Conservation (phyloP, 2,329 filamentous ascomycete species). For the Alternaria tenuissima region DNA sequence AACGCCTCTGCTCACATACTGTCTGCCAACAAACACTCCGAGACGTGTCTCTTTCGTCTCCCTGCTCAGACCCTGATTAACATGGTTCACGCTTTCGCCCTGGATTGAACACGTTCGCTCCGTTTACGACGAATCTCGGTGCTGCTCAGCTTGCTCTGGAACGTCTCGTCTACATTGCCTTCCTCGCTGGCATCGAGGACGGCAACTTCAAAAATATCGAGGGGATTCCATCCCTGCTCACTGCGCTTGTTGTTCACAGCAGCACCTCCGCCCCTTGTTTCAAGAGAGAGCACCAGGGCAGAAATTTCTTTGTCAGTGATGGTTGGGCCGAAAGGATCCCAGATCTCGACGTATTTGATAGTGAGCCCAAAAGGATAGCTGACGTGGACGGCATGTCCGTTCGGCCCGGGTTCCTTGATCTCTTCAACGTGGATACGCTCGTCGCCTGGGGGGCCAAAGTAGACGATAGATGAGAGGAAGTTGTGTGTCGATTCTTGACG, state of each 20-base stretch:
- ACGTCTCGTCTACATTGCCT: conserved; percentile 63
- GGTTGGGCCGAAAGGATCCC: conserved; percentile 89
- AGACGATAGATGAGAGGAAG: conserved; percentile 71
- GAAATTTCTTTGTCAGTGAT: conserved; percentile 81
- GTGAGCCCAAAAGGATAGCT: conserved; percentile 68
- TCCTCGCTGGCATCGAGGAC: conserved; percentile 76
- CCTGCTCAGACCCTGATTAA: neutral
- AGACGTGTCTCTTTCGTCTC: conserved; percentile 14
- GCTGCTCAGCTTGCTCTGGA: conserved; percentile 88
- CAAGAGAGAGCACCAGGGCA: conserved; percentile 84
- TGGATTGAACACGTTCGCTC: conserved; percentile 38
- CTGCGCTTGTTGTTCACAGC: conserved; percentile 85
- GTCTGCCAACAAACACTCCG: conserved; percentile 21
- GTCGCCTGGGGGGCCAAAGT: conserved; percentile 64
- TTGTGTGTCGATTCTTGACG: conserved; percentile 73
- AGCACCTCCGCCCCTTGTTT: conserved; percentile 83
- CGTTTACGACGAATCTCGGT: conserved; percentile 73
- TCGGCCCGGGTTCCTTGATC: conserved; percentile 56
- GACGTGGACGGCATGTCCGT: conserved; percentile 64
- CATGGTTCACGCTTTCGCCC: conserved; percentile 32
- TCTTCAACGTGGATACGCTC: conserved; percentile 54
- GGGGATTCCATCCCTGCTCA: conserved; percentile 76
- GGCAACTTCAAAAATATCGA: conserved; percentile 89
- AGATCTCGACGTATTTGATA: conserved; percentile 83
- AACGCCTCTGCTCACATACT: conserved; percentile 13